Conservation (phyloP, 331 rosid species). For the Malus hybrid region DNA sequence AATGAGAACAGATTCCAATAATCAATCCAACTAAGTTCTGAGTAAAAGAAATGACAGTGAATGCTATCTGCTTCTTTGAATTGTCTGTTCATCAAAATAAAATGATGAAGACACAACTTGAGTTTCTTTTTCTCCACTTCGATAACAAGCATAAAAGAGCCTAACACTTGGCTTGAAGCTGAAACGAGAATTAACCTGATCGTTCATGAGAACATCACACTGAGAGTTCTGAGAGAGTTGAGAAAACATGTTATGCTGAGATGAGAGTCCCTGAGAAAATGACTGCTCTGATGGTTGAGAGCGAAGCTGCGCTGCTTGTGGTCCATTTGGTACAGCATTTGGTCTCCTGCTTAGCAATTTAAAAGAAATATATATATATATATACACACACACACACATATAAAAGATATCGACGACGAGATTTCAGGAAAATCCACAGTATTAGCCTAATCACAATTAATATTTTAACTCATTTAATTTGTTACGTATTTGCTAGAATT, state of each 20-base stretch:
- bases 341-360: constrained; percentile 37
- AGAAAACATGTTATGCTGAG: constrained; percentile 73
- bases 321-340: constrained; percentile 42
- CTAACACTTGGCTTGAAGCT: neutral
- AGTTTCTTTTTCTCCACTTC: neutral
- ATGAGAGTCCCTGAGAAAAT: constrained; percentile 79
- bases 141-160: neutral
- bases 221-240: constrained; percentile 81
- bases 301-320: constrained; percentile 69
- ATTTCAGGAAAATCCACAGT: neutral
- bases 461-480: neutral
- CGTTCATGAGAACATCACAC: constrained; percentile 56
- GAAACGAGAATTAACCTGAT: constrained; percentile 51
- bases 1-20: neutral
- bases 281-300: constrained; percentile 88
- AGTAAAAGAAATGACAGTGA: neutral
- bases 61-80: neutral
- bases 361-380: neutral
- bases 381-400: no score
- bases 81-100: neutral
- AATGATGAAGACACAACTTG: neutral
- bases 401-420: neutral
- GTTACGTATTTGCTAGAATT: neutral
- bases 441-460: neutral
- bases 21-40: neutral